Conservation (phyloP, 768 basidiomycete genomes). For the Tubosaeta sp. region DNA sequence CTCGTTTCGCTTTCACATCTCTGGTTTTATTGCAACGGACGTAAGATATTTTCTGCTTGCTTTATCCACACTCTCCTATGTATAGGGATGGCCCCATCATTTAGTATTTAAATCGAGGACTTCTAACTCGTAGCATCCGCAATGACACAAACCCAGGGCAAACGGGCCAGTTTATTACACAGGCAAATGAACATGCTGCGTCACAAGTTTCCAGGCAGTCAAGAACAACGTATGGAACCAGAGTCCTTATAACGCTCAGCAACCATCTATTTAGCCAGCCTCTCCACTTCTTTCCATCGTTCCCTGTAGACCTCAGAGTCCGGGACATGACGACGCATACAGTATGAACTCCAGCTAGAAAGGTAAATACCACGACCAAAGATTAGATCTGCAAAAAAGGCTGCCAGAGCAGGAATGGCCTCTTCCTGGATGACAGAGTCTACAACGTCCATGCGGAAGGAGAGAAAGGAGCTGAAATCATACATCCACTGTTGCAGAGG, state of each 20-base stretch:
- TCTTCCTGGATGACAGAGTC: neutral
- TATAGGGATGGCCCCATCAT: neutral
- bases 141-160: too few species aligned
- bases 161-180: too few species aligned
- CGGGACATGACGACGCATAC: too few species aligned
- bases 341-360: too few species aligned
- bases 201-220: too few species aligned
- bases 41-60: neutral
- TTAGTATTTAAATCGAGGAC: too few species aligned
- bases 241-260: neutral
- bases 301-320: too few species aligned
- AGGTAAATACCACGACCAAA: too few species aligned
- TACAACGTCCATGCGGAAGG: neutral
- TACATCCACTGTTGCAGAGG: neutral
- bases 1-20: conserved; percentile 18
- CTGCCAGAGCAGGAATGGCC: neutral
- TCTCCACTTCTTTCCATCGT: too few species aligned
- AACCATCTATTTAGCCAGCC: too few species aligned
- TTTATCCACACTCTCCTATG: neutral
- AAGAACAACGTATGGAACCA: neutral
- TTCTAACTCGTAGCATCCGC: too few species aligned
- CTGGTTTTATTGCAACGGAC: conserved; percentile 6
- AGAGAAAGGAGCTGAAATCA: neutral
- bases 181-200: too few species aligned
- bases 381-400: neutral